phyloP scores from a whole-genome alignment of 2,329 filamentous ascomycete genomes.

The Onygena corvina region DNA sequence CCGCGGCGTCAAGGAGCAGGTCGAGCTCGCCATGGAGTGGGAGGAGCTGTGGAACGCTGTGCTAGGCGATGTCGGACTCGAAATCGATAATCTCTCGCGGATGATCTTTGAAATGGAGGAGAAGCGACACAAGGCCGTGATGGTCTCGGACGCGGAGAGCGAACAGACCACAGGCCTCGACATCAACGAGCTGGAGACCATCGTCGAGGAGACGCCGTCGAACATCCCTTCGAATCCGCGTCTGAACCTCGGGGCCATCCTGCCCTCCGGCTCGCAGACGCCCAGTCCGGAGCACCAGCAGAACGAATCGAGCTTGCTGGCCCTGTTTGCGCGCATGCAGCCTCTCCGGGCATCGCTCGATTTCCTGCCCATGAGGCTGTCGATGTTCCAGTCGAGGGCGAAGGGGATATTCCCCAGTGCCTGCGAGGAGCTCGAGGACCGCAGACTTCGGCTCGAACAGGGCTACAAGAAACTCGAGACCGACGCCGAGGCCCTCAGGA shows the following conservation, averaged over 20 bases:
- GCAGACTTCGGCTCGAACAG: constrained; percentile 62
- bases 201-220: constrained; percentile 71
- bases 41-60: constrained; percentile 93
- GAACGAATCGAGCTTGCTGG: constrained; percentile 78
- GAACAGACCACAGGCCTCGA: constrained; percentile 47
- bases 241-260: constrained; percentile 52
- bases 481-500: constrained; percentile 77
- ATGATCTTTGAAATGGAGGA: constrained; percentile 98
- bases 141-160: constrained; percentile 54
- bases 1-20: constrained; percentile 71
- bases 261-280: constrained; percentile 40
- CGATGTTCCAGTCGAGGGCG: constrained; percentile 70
- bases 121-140: constrained; percentile 62
- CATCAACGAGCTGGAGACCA: constrained; percentile 81
- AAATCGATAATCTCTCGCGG: constrained; percentile 66
- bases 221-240: constrained; percentile 48
- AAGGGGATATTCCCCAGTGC: constrained; percentile 73
- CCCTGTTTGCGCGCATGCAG: constrained; percentile 89
- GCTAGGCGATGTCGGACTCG: constrained; percentile 80
- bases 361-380: constrained; percentile 88
- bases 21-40: constrained; percentile 98
- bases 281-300: constrained; percentile 39
- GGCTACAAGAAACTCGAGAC: constrained; percentile 78
- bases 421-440: constrained; percentile 73
- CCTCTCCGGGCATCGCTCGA: constrained; percentile 84